A percentile compares a stretch with the other conserved stretches of the same genome.
Evolutionary conservation across 2,329 filamentous ascomycete genomes (phyloP).

Genomic region (Aspergillus clavatus): DNA sequence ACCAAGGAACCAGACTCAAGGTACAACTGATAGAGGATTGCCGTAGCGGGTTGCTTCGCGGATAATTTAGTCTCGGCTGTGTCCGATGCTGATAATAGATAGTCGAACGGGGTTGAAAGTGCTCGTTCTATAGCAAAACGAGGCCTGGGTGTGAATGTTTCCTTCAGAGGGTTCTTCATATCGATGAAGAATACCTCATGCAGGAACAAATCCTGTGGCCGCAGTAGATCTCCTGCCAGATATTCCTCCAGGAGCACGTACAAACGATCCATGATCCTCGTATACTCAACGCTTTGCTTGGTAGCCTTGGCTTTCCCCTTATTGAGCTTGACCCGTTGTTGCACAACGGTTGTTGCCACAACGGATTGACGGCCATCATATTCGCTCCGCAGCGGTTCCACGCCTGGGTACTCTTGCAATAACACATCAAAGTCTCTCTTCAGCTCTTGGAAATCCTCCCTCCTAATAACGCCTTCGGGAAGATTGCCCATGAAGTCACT

Average conservation of each 20-base stretch:
- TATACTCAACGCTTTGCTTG: constrained; percentile 52
- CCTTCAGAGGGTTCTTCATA: constrained; percentile 52
- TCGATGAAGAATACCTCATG: constrained; percentile 58
- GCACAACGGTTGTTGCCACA: constrained; percentile 54
- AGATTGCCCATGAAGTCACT: constrained; percentile 38
- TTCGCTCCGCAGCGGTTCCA: constrained; percentile 62
- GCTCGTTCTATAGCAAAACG: constrained; percentile 58
- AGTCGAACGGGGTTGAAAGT: constrained; percentile 55
- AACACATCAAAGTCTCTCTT: constrained; percentile 48
- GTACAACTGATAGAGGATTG: constrained; percentile 59
- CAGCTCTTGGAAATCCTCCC: constrained; percentile 38
- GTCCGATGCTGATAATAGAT: constrained; percentile 50
- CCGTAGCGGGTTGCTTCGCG: constrained; percentile 52
- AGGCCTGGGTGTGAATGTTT: constrained; percentile 55
- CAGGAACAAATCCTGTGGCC: constrained; percentile 49
- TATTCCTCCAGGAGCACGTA: constrained; percentile 43
- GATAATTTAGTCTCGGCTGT: constrained; percentile 36
- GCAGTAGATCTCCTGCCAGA: constrained; percentile 44
- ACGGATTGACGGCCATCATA: constrained; percentile 63
- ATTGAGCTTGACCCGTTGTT: constrained; percentile 55
- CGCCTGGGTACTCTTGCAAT: constrained; percentile 42
- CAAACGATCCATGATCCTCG: constrained; percentile 48
- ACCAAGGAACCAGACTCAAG: constrained; percentile 58
- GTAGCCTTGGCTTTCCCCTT: constrained; percentile 53
- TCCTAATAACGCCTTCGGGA: constrained; percentile 29